Evolutionary conservation across 805 yeast genomes (phyloP).

Genomic region (Brettanomyces anomalus): DNA sequence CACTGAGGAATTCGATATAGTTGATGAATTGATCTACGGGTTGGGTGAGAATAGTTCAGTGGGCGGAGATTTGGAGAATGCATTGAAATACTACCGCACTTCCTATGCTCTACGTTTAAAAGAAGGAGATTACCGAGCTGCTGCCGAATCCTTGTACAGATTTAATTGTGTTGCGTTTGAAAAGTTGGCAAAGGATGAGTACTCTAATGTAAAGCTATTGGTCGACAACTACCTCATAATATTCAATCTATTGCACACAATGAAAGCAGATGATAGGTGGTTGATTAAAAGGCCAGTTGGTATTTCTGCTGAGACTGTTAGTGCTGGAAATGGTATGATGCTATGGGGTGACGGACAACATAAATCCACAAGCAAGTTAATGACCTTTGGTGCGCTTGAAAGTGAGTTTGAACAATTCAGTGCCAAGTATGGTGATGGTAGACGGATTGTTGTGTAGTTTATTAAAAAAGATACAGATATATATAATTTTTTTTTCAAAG

Average conservation of each 20-base stretch:
- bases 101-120: slow-evolving; percentile 43
- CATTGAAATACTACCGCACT: slow-evolving; percentile 38
- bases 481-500: too few relatives aligned
- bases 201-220: slow-evolving; percentile 14
- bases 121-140: slow-evolving; percentile 41
- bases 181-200: slow-evolving; percentile 5
- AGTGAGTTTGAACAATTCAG: slow-evolving; percentile 9
- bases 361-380: slow-evolving; percentile 6
- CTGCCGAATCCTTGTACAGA: slow-evolving; percentile 34
- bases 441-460: too few relatives aligned
- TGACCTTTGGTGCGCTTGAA: slow-evolving; percentile 14
- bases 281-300: slow-evolving; percentile 19
- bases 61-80: slow-evolving; percentile 20
- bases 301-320: neutral
- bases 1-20: slow-evolving; percentile 30
- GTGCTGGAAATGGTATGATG: too few relatives aligned
- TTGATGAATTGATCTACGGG: slow-evolving; percentile 33
- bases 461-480: too few relatives aligned
- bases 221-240: slow-evolving; percentile 30
- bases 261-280: slow-evolving; percentile 34
- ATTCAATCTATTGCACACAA: slow-evolving; percentile 29
- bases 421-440: neutral
- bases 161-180: slow-evolving; percentile 24
- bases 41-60: slow-evolving; percentile 20
- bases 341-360: neutral